phyloP scores from a whole-genome alignment of 2,329 filamentous ascomycete genomes.

The Trichoderma guizhouense region DNA sequence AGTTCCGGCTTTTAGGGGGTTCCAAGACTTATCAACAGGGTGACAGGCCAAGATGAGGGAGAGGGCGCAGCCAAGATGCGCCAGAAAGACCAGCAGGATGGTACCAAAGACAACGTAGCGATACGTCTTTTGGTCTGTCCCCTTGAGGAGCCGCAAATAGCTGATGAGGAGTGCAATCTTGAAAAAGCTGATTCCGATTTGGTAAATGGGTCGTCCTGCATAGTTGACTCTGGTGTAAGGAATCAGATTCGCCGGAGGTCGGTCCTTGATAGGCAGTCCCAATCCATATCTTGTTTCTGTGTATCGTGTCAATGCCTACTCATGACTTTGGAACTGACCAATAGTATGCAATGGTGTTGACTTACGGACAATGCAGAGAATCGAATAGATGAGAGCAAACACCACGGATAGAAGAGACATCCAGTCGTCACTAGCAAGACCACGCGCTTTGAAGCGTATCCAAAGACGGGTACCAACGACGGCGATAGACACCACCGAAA shows the following conservation, averaged over 20 bases:
- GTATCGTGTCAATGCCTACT: background rate
- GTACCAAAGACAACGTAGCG: conserved; percentile 43
- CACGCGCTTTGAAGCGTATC: conserved; percentile 40
- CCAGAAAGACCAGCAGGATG: conserved; percentile 42
- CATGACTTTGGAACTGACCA: background rate
- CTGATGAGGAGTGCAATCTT: conserved; percentile 53
- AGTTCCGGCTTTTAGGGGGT: conserved; percentile 36
- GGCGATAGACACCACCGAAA: conserved; percentile 42
- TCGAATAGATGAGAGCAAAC: conserved; percentile 48
- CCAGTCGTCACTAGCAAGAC: conserved; percentile 48
- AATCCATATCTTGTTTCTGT: conserved; percentile 53
- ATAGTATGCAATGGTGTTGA: conserved; percentile 7
- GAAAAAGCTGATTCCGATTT: conserved; percentile 54
- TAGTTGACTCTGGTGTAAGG: conserved; percentile 50
- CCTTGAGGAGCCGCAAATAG: conserved; percentile 49
- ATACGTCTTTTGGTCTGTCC: conserved; percentile 45
- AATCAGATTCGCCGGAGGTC: conserved; percentile 43
- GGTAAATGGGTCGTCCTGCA: conserved; percentile 52
- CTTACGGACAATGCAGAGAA: conserved; percentile 49
- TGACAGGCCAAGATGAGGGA: conserved; percentile 49
- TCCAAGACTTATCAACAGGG: conserved; percentile 47
- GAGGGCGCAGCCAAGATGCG: conserved; percentile 48
- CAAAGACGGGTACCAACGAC: conserved; percentile 42
- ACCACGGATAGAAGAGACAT: conserved; percentile 39
- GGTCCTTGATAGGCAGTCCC: conserved; percentile 43